phyloP scores from a whole-genome alignment of 345 rosid genomes.

The Aurinia saxatilis region DNA sequence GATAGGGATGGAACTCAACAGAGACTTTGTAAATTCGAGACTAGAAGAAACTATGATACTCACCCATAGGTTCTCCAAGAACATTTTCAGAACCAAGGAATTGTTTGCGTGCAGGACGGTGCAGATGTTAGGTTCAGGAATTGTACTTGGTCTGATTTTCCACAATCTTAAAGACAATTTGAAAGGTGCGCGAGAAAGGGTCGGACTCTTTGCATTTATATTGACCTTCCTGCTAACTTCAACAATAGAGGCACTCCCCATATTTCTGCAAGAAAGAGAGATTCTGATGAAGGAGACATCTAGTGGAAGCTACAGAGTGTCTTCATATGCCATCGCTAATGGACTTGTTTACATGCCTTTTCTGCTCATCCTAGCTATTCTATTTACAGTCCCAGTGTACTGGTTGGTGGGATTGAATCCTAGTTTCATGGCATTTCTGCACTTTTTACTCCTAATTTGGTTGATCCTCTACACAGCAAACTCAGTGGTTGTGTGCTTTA shows the following conservation, averaged over 20 bases:
- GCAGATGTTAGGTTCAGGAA: slow-evolving; percentile 77
- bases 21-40: slow-evolving; percentile 61
- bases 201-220: slow-evolving; percentile 90
- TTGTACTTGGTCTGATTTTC: slow-evolving; percentile 87
- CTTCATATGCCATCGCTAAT: slow-evolving; percentile 81
- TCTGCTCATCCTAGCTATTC: slow-evolving; percentile 65
- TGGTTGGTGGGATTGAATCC: slow-evolving; percentile 84
- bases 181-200: slow-evolving; percentile 63
- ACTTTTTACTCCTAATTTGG: slow-evolving; percentile 82
- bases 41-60: slow-evolving; percentile 62
- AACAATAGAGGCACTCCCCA: slow-evolving; percentile 86
- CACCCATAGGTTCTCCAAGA: slow-evolving; percentile 83
- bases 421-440: slow-evolving; percentile 54
- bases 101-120: slow-evolving; percentile 71
- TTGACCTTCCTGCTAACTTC: slow-evolving; percentile 77
- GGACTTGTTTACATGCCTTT: slow-evolving; percentile 90
- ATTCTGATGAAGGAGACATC: slow-evolving; percentile 89
- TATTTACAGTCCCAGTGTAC: slow-evolving; percentile 71
- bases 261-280: slow-evolving; percentile 86
- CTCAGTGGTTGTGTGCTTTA: slow-evolving; percentile 90
- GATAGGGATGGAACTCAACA: slow-evolving; percentile 30
- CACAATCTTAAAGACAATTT: slow-evolving; percentile 52
- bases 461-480: slow-evolving; percentile 90
- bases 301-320: slow-evolving; percentile 78
- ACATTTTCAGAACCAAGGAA: slow-evolving; percentile 80